Evolutionary conservation across 257 asterid genomes (phyloP), one percentile per base, ranked within the genome.

Genomic region (Osmanthus fragrans): DNA sequence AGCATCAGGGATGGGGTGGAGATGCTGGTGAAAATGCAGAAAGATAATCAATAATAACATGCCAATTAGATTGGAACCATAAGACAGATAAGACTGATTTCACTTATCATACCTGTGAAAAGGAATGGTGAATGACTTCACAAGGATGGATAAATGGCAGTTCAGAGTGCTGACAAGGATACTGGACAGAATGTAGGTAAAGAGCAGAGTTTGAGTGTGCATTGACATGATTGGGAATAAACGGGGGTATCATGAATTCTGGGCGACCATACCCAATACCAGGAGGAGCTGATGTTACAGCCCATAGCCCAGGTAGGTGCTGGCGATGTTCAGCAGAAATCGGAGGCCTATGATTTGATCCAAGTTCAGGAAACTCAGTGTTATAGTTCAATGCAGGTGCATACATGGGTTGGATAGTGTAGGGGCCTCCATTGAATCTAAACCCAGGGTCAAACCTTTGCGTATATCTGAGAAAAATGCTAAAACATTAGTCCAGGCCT

Each of bases 391-490:
- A 9, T 58, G 97, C 92, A 87, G 99, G 98, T 70, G 98, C 87
- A 78, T 92, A 96, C 97, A 96, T 89, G 36, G 98, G 98, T 86
- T 89, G 98, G 80, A 96, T 87, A 60, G 96, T 42, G 73, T 92
- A 96, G 19, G 97, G 91, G 29, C 92, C 97, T 66, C 94, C 97
- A 85, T 80, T 85, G 74, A 85, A 96, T 81, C 99, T 98, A 84
- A 92, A 96, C 33, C 96, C 98, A 66, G 98, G 99, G 82, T 96
- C 98, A 85, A 96, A 96, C 80, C 98, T 92, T 83, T 96, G 99
- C 94, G 89, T 74, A 89, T 92, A 96, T 79, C 99, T 96, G 81
- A 70, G 74, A 76, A 54, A 71, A 83, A 32, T 16, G 73, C 56
- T 32, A 66, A 40, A 73, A 33, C 74, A 71, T 65, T 75, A 29